These are phyloP conservation scores for Globisporangium acanthophoron DNA, from an alignment of 352 stramenopile genomes.

Conservation along the genomic window DNA sequence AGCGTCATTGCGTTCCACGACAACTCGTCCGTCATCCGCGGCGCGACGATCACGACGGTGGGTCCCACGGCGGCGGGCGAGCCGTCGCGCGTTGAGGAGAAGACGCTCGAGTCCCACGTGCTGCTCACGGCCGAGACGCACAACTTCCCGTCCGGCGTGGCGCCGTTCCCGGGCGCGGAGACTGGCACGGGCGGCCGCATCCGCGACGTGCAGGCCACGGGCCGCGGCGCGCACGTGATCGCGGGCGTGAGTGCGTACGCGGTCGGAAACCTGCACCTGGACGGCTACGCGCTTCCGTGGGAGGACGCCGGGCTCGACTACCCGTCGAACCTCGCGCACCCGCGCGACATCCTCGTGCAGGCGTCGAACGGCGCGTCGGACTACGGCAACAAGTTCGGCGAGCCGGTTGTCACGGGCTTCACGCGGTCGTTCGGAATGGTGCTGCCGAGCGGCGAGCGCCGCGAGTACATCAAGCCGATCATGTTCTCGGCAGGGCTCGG, in stretches of 20 bases:
- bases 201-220: conserved; percentile 98
- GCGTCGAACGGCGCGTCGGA: conserved; percentile 98
- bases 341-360: conserved; percentile 95
- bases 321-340: conserved; percentile 84
- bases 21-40: conserved; percentile 97
- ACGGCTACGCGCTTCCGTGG: conserved; percentile 95
- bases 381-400: conserved; percentile 99
- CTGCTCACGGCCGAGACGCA: conserved; percentile 99
- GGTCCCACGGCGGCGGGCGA: conserved; percentile 52
- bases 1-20: conserved; percentile 99
- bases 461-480: conserved; percentile 99
- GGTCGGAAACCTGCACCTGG: conserved; percentile 95
- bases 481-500: conserved; percentile 99
- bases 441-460: conserved; percentile 92
- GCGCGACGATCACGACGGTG: conserved; percentile 88
- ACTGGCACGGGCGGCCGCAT: conserved; percentile 98
- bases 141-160: conserved; percentile 98
- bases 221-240: conserved; percentile 93
- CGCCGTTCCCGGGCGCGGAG: conserved; percentile 94
- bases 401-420: conserved; percentile 98
- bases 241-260: conserved; percentile 88
- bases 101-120: conserved; percentile 88
- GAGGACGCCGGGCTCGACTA: conserved; percentile 92
- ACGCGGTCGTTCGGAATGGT: conserved; percentile 97
- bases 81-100: conserved; percentile 62